Percentiles rank a stretch among this genome's conserved stretches.
Conservation (phyloP, 805 yeast species). For the Kuraishia cidri region DNA sequence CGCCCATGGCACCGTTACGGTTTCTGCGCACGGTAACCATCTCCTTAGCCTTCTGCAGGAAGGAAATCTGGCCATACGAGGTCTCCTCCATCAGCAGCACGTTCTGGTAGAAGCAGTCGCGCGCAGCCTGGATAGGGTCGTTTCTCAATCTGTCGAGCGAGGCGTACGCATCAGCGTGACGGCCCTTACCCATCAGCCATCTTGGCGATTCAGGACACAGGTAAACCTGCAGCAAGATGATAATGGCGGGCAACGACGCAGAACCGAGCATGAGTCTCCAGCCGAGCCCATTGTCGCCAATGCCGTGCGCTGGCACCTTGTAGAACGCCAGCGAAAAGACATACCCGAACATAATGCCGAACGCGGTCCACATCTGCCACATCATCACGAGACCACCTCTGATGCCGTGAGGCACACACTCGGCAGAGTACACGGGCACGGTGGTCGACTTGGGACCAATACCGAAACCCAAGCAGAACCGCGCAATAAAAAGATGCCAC, state of each 20-base stretch:
- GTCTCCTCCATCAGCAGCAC: slow-evolving; percentile 57
- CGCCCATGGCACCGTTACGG: slow-evolving; percentile 73
- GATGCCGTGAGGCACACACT: slow-evolving; percentile 51
- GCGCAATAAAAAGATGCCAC: slow-evolving; percentile 61
- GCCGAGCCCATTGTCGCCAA: slow-evolving; percentile 37
- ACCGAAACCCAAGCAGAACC: slow-evolving; percentile 60
- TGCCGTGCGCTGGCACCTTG: slow-evolving; percentile 35
- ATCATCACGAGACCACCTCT: slow-evolving; percentile 66
- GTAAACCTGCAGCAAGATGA: slow-evolving; percentile 51
- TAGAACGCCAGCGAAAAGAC: slow-evolving; percentile 57
- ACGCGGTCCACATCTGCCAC: slow-evolving; percentile 72
- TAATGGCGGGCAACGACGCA: slow-evolving; percentile 58
- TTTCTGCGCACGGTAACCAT: slow-evolving; percentile 69
- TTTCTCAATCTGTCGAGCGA: slow-evolving; percentile 40
- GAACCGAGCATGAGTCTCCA: slow-evolving; percentile 70
- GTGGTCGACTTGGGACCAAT: slow-evolving; percentile 73
- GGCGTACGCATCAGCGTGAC: slow-evolving; percentile 49
- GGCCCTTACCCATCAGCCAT: slow-evolving; percentile 67
- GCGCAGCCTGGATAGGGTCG: slow-evolving; percentile 51
- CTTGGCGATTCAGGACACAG: slow-evolving; percentile 71
- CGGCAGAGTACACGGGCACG: slow-evolving; percentile 63
- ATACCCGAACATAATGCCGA: slow-evolving; percentile 68
- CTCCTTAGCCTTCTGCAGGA: slow-evolving; percentile 38
- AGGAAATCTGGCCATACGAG: slow-evolving; percentile 33
- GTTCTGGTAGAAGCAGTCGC: slow-evolving; percentile 63